These are phyloP conservation scores for Starmerella tilneyi DNA, from an alignment of 805 yeast species.

Conservation along the genomic window DNA sequence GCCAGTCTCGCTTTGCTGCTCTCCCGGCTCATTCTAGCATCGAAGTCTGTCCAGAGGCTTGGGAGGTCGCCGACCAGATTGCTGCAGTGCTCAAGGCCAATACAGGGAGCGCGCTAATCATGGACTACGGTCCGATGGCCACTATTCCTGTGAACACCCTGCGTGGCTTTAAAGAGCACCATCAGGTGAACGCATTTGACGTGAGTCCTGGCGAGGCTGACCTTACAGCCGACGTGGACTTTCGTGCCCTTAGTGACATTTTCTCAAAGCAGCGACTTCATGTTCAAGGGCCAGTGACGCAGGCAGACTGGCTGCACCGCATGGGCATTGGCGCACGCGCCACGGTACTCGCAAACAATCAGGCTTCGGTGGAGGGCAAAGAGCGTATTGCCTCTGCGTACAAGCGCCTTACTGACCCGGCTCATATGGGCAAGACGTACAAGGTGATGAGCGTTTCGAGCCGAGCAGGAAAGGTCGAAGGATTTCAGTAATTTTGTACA, in stretches of 20 bases:
- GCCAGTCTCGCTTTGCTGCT: slow-evolving; percentile 38
- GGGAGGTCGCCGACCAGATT: slow-evolving; percentile 47
- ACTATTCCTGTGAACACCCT: slow-evolving; percentile 61
- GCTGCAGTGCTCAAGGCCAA: slow-evolving; percentile 35
- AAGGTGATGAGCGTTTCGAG: slow-evolving; percentile 50
- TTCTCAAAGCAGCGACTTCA: slow-evolving; percentile 31
- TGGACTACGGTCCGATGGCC: slow-evolving; percentile 64
- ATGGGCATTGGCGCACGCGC: slow-evolving; percentile 68
- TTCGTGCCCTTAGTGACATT: slow-evolving; percentile 42
- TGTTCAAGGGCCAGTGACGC: slow-evolving; percentile 53
- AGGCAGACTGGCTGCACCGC: slow-evolving; percentile 68
- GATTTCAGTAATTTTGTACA: slow-evolving; percentile 6
- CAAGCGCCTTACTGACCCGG: slow-evolving; percentile 51
- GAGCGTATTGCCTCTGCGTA: slow-evolving; percentile 49
- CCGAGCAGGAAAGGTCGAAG: slow-evolving; percentile 14
- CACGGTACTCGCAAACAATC: slow-evolving; percentile 37
- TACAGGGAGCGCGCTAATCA: slow-evolving; percentile 55
- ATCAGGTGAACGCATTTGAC: slow-evolving; percentile 63
- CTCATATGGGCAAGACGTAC: slow-evolving; percentile 67
- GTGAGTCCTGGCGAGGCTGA: slow-evolving; percentile 68
- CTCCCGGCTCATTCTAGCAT: slow-evolving; percentile 49
- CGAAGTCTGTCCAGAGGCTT: slow-evolving; percentile 68
- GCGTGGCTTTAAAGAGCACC: slow-evolving; percentile 63
- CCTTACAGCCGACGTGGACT: slow-evolving; percentile 75
- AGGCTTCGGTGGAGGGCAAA: slow-evolving; percentile 37